Percentiles rank a stretch among this genome's conserved stretches.
These are phyloP conservation scores for Diplotaxis tenuifolia DNA, from an alignment of 345 rosid species.

Conservation along the genomic window DNA sequence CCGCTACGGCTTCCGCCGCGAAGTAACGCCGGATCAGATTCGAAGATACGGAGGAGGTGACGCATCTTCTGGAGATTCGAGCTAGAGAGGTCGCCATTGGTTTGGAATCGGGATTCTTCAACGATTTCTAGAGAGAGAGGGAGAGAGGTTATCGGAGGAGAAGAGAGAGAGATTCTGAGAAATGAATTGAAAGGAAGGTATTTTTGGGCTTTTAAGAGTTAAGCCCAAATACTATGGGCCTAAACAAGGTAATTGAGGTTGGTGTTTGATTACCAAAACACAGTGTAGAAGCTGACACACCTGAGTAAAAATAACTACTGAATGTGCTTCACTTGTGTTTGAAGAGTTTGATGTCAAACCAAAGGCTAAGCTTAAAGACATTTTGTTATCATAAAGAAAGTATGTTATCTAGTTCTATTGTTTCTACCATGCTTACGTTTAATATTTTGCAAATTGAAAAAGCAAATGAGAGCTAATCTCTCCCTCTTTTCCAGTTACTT, in stretches of 20 bases:
- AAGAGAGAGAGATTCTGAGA: constrained; percentile 15
- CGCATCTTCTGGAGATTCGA: constrained; percentile 51
- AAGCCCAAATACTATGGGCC: background rate
- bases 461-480: background rate
- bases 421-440: background rate
- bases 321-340: background rate
- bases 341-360: background rate
- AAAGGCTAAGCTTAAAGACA: background rate
- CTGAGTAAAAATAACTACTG: background rate
- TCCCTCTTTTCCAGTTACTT: background rate
- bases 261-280: background rate
- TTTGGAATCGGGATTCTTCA: constrained; percentile 15
- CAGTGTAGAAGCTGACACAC: background rate
- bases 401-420: background rate
- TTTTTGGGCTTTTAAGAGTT: constrained; percentile 16
- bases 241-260: background rate
- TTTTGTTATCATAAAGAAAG: background rate
- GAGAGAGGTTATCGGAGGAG: constrained; percentile 18
- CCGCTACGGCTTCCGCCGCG: constrained; percentile 43
- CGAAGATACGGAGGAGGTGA: background rate
- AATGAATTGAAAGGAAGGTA: background rate
- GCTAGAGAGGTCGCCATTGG: constrained; percentile 60
- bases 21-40: constrained; percentile 37
- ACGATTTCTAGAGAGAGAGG: constrained; percentile 16
- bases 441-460: background rate